Percentiles rank a stretch among this genome's conserved stretches.
Evolutionary conservation across 192 early-diverging fungal species (phyloP).

Genomic region (Haplosporangium gracile): DNA sequence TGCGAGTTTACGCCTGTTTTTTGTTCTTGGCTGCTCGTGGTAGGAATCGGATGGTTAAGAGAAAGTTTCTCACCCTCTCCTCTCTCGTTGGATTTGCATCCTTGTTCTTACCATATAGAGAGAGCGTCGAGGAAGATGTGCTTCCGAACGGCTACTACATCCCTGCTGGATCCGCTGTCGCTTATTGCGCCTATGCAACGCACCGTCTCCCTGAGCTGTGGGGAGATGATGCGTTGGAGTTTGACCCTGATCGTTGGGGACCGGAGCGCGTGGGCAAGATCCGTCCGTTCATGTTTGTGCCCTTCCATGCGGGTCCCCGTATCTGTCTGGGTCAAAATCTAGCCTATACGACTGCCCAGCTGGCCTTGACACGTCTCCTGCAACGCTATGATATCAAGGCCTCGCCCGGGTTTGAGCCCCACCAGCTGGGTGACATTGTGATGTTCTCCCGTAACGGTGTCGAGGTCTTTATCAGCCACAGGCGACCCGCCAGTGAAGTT

Average conservation of each 20-base stretch:
- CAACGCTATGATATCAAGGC: conserved; percentile 41
- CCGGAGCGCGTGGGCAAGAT: conserved; percentile 43
- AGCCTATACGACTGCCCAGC: conserved; percentile 54
- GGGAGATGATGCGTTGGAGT: conserved; percentile 72
- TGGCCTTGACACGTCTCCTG: conserved; percentile 46
- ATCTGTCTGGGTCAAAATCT: conserved; percentile 69
- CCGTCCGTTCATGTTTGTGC: conserved; percentile 60
- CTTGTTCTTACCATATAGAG: conserved; percentile 11
- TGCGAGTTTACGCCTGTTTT: background rate
- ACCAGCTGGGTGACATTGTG: conserved; percentile 39
- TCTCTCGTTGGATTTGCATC: conserved; percentile 34
- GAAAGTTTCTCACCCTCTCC: conserved; percentile 21
- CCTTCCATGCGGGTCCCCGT: conserved; percentile 65
- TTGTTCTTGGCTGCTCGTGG: background rate
- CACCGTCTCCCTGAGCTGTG: conserved; percentile 56
- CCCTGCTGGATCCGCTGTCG: conserved; percentile 52
- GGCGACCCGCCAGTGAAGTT: conserved; percentile 7
- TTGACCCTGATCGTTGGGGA: conserved; percentile 69
- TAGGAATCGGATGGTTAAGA: background rate
- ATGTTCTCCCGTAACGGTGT: conserved; percentile 53
- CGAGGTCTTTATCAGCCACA: conserved; percentile 25
- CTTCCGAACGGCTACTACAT: conserved; percentile 63
- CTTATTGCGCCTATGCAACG: conserved; percentile 39
- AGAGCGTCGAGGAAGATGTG: conserved; percentile 61
- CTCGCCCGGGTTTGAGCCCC: conserved; percentile 24